Conservation (phyloP, 164 flowering plant species). For the Buxus sempervirens region DNA sequence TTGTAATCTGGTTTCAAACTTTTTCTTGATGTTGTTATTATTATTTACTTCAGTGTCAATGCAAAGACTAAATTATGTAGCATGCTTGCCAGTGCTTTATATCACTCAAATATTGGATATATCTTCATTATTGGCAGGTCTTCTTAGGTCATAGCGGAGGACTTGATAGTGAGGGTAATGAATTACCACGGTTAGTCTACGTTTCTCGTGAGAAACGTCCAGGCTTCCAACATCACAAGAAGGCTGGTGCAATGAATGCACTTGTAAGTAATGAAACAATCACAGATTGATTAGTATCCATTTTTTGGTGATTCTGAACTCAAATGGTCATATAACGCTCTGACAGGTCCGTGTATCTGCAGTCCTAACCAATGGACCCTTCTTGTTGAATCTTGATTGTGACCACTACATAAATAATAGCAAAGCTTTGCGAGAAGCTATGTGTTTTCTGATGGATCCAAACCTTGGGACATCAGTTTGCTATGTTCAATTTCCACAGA, state of each 20-base stretch:
- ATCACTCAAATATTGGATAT: neutral
- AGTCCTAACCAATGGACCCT: conserved; percentile 64
- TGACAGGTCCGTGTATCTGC: conserved; percentile 52
- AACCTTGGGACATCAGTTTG: conserved; percentile 52
- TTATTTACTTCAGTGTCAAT: neutral
- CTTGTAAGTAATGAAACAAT: conserved; percentile 33
- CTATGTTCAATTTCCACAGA: conserved; percentile 61
- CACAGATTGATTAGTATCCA: neutral
- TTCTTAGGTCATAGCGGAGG: conserved; percentile 51
- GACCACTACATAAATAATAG: conserved; percentile 72
- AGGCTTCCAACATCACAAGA: conserved; percentile 57
- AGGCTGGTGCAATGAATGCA: conserved; percentile 75
- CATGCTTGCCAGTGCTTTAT: neutral
- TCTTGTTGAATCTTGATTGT: conserved; percentile 63
- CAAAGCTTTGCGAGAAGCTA: conserved; percentile 67
- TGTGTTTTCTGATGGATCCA: conserved; percentile 74
- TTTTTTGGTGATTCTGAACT: neutral
- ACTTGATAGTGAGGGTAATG: conserved; percentile 46
- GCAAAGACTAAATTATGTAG: neutral
- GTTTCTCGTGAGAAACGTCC: conserved; percentile 64
- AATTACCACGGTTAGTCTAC: conserved; percentile 48
- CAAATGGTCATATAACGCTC: neutral
- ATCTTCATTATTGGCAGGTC: conserved; percentile 27
- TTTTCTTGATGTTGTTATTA: neutral
- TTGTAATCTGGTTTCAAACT: neutral